Conservation (phyloP, 371 early-diverging fungal species). For the Nematocida displodere region DNA sequence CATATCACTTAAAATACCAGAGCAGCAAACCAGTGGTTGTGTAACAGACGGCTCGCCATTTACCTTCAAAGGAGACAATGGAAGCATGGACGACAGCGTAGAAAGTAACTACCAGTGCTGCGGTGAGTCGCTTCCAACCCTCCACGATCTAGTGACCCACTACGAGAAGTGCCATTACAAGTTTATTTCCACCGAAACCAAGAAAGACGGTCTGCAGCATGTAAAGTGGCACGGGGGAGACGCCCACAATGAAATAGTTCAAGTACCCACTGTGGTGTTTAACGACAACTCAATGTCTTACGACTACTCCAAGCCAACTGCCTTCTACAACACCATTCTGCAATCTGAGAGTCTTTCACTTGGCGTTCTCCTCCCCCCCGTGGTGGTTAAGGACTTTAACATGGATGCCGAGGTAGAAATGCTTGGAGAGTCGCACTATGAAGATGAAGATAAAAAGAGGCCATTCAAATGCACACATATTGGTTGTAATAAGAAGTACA, state of each 20-base stretch:
- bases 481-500: conserved; percentile 66
- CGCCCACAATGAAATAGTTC: conserved; percentile 41
- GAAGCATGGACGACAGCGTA: background rate
- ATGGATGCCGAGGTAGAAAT: conserved; percentile 44
- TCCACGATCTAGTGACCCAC: conserved; percentile 46
- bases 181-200: conserved; percentile 31
- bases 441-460: conserved; percentile 45
- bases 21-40: background rate
- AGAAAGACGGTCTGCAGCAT: conserved; percentile 27
- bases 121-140: conserved; percentile 40
- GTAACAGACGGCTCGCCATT: conserved; percentile 16
- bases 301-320: conserved; percentile 51
- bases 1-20: conserved; percentile 47
- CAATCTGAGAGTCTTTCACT: conserved; percentile 43
- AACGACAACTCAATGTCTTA: conserved; percentile 45
- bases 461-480: conserved; percentile 62
- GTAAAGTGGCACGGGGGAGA: conserved; percentile 53
- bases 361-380: conserved; percentile 39
- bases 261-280: conserved; percentile 51
- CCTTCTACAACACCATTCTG: conserved; percentile 49
- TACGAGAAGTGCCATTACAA: conserved; percentile 46
- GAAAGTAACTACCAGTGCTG: conserved; percentile 55
- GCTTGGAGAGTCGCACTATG: conserved; percentile 39
- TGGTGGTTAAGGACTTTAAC: conserved; percentile 42
- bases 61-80: conserved; percentile 44